Evolutionary conservation across 2,329 filamentous ascomycete species (phyloP).

Genomic region (Penicillium sp.): DNA sequence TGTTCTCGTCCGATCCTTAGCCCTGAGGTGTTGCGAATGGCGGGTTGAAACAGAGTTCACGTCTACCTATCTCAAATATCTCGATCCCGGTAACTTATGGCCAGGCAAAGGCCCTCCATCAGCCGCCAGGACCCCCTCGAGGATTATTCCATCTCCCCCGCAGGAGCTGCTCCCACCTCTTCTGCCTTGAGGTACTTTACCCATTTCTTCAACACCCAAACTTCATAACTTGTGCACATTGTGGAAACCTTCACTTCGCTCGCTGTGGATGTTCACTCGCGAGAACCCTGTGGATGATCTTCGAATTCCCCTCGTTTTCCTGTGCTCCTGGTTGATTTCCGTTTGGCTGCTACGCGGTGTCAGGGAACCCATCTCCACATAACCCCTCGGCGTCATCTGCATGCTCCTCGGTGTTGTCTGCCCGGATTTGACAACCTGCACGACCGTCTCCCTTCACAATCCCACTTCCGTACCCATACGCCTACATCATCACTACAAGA

Average conservation of each 20-base stretch:
- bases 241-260: neutral
- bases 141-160: conserved; percentile 35
- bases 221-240: neutral
- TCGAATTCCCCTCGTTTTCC: neutral
- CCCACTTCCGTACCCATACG: conserved; percentile 4
- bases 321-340: neutral
- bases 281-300: neutral
- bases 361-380: neutral
- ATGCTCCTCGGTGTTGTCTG: neutral
- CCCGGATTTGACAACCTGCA: neutral
- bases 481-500: conserved; percentile 5
- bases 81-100: conserved; percentile 42
- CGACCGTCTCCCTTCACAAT: neutral
- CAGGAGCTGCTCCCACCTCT: conserved; percentile 28
- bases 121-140: conserved; percentile 42
- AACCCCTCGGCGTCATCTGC: neutral
- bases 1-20: conserved; percentile 8
- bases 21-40: conserved; percentile 36
- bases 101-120: conserved; percentile 43
- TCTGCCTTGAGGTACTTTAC: conserved; percentile 36
- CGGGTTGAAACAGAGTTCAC: conserved; percentile 37
- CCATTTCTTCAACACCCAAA: conserved; percentile 19
- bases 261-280: neutral
- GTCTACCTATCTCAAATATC: conserved; percentile 28
- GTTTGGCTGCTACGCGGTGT: neutral